Evolutionary conservation across 148 eudicot genomes (phyloP).

Genomic region (Vaccinium vitisidaea): DNA sequence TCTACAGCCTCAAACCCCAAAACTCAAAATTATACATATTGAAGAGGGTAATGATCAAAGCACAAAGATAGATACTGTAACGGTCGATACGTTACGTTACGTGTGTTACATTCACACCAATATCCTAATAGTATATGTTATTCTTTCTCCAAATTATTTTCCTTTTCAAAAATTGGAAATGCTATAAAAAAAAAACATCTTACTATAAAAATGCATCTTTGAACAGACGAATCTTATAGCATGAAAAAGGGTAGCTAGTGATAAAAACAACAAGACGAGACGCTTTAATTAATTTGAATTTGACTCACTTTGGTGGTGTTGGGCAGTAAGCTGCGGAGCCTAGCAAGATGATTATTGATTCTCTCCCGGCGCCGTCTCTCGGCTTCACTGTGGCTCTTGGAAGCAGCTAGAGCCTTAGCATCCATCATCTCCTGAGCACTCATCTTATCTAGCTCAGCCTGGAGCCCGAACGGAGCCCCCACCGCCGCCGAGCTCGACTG

Average conservation of each 20-base stretch:
- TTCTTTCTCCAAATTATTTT: too few species aligned
- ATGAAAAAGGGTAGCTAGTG: not conserved
- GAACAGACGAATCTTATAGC: not conserved
- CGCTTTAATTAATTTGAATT: too few species aligned
- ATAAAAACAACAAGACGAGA: not conserved
- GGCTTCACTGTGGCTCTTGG: constrained; percentile 96
- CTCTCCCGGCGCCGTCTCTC: constrained; percentile 85
- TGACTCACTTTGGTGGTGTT: constrained; percentile 83
- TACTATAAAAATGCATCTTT: not conserved
- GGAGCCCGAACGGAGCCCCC: constrained; percentile 66
- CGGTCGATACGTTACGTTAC: too few species aligned
- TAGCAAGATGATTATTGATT: constrained; percentile 92
- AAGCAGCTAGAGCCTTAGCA: constrained; percentile 95
- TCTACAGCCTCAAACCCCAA: not conserved
- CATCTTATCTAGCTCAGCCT: constrained; percentile 75
- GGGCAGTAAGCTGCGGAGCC: constrained; percentile 84
- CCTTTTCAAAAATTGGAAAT: too few species aligned
- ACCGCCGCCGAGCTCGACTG: constrained; percentile 24
- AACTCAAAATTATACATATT: not conserved
- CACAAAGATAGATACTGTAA: too few species aligned
- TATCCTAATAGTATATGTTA: too few species aligned
- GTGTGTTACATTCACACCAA: too few species aligned
- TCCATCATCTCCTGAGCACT: constrained; percentile 95
- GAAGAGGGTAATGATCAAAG: not conserved
- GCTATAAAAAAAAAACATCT: not conserved